Conservation (phyloP, 352 stramenopile genomes). For the Globisporangium recalcitrans region DNA sequence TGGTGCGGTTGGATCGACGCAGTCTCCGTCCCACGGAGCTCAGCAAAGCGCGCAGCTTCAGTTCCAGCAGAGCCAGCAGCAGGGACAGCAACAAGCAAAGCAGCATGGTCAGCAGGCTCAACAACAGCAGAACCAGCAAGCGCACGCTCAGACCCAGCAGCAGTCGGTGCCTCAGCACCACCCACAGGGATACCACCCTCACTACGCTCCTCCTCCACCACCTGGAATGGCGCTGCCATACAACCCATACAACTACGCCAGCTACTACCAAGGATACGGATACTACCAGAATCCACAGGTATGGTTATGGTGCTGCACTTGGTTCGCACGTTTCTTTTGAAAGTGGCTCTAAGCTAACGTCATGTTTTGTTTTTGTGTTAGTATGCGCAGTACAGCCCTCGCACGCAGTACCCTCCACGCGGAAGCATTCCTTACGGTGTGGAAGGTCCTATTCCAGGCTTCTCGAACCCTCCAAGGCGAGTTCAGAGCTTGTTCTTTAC, state of each 20-base stretch:
- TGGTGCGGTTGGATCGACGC: slow-evolving; percentile 23
- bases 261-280: slow-evolving; percentile 83
- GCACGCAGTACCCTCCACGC: slow-evolving; percentile 78
- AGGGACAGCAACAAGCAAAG: slow-evolving; percentile 22
- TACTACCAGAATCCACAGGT: slow-evolving; percentile 88
- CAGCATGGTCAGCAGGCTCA: slow-evolving; percentile 19
- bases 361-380: slow-evolving; percentile 21
- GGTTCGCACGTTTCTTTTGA: background rate
- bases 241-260: slow-evolving; percentile 87
- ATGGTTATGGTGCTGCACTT: slow-evolving; percentile 8
- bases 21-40: slow-evolving; percentile 57
- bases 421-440: slow-evolving; percentile 82
- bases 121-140: slow-evolving; percentile 14
- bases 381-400: slow-evolving; percentile 85
- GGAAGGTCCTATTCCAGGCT: slow-evolving; percentile 72
- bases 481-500: background rate
- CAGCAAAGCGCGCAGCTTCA: slow-evolving; percentile 32
- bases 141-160: slow-evolving; percentile 29
- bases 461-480: slow-evolving; percentile 68
- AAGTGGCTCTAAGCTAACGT: slow-evolving; percentile 8
- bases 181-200: slow-evolving; percentile 73
- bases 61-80: slow-evolving; percentile 36
- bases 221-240: slow-evolving; percentile 84
- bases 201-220: slow-evolving; percentile 79
- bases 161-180: slow-evolving; percentile 54